A percentile compares a stretch with the other conserved stretches of the same genome.
Conservation (phyloP, 225 moss, liverwort and hornwort species). For the Physcomitrellopsis africana region DNA sequence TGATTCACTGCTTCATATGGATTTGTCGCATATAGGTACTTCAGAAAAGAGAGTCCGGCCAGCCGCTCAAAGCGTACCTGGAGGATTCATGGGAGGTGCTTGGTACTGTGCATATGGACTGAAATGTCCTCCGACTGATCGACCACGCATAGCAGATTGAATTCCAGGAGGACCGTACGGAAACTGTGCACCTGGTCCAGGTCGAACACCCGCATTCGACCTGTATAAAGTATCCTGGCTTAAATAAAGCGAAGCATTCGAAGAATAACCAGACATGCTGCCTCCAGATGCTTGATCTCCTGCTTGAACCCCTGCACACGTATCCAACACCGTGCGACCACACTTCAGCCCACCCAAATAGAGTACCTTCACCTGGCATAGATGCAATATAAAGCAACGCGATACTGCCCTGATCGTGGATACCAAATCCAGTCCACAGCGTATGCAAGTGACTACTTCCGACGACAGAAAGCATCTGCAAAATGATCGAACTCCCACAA, state of each 20-base stretch:
- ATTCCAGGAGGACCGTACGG: constrained; percentile 66
- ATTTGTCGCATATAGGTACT: not conserved
- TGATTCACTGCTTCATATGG: not conserved
- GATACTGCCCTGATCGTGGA: not conserved
- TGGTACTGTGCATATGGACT: constrained; percentile 66
- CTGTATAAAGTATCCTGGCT: constrained; percentile 74
- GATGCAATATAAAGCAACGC: too few species aligned
- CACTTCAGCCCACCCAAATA: not conserved
- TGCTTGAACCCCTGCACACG: constrained; percentile 33
- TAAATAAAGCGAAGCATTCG: constrained; percentile 52
- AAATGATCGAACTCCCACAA: too few species aligned
- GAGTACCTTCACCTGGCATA: too few species aligned
- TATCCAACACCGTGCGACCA: not conserved
- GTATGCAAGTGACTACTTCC: too few species aligned
- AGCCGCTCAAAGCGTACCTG: constrained; percentile 37
- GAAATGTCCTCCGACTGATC: constrained; percentile 52
- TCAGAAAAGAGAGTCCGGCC: not conserved
- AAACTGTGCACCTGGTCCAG: constrained; percentile 64
- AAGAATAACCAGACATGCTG: constrained; percentile 51
- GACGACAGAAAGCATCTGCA: too few species aligned
- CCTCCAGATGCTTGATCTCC: constrained; percentile 56
- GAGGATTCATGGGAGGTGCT: constrained; percentile 53
- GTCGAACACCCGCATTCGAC: constrained; percentile 71
- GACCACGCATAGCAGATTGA: constrained; percentile 61
- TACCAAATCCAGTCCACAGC: not conserved